These are phyloP conservation scores for Casuarina glauca DNA, from an alignment of 306 rosid genomes.

Conservation along the genomic window DNA sequence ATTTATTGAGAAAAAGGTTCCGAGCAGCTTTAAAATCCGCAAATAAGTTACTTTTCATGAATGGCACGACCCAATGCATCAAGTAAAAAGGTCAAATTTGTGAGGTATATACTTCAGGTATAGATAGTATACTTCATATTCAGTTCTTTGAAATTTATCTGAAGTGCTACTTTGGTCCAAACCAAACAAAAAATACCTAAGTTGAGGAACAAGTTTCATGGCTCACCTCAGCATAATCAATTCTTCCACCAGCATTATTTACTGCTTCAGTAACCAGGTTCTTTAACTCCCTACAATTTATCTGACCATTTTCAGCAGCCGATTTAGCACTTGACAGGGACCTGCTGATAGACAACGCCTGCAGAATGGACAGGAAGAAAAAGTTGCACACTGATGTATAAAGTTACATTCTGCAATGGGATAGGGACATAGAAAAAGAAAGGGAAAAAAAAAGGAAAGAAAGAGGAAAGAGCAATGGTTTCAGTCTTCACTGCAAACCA, in stretches of 20 bases:
- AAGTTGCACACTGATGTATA: not conserved
- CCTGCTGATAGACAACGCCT: conserved; percentile 79
- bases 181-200: not conserved
- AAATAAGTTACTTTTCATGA: not conserved
- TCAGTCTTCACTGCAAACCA: no score
- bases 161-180: not conserved
- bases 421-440: no score
- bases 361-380: conserved; percentile 4
- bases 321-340: conserved; percentile 65
- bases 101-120: no score
- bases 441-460: not conserved
- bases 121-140: no score
- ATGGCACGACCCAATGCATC: no score
- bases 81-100: no score
- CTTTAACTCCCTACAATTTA: conserved; percentile 53
- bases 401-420: not conserved
- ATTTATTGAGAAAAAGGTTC: not conserved
- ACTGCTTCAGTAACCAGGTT: conserved; percentile 46
- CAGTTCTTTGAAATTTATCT: not conserved
- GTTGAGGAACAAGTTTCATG: not conserved
- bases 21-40: not conserved
- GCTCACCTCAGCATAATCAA: conserved; percentile 90
- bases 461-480: not conserved
- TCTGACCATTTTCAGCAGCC: conserved; percentile 64
- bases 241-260: conserved; percentile 69